These are phyloP conservation scores for Trypanosoma conorhini DNA, from an alignment of 208 protist genomes.

Conservation along the genomic window DNA sequence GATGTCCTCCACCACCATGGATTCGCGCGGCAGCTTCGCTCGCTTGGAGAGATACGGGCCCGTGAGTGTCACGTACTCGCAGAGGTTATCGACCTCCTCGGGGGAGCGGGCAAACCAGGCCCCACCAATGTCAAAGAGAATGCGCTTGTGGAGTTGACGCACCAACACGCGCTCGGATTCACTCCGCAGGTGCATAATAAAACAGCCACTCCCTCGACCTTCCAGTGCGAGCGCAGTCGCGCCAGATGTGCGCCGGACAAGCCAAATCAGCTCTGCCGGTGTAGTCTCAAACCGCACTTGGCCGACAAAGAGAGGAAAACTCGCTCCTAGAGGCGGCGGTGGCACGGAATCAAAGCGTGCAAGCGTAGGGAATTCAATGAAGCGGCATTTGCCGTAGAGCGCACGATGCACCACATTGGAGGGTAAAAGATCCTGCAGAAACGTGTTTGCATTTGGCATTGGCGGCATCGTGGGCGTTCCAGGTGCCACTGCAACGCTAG, in stretches of 20 bases:
- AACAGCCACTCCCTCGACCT: constrained; percentile 74
- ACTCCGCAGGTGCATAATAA: constrained; percentile 68
- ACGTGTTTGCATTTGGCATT: too few species aligned
- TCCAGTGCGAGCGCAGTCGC: constrained; percentile 63
- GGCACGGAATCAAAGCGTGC: constrained; percentile 19
- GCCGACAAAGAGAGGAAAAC: constrained; percentile 70
- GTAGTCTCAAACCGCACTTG: constrained; percentile 87
- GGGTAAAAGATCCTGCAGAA: constrained; percentile 32
- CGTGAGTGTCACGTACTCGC: constrained; percentile 76
- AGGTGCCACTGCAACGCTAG: not conserved
- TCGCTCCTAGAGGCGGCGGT: constrained; percentile 15
- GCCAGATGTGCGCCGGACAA: constrained; percentile 70
- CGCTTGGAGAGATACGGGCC: constrained; percentile 56
- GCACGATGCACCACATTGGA: constrained; percentile 58
- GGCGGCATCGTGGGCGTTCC: not conserved
- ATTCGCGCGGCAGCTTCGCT: constrained; percentile 68
- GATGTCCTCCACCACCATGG: constrained; percentile 85
- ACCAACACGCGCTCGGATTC: constrained; percentile 62
- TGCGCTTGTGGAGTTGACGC: constrained; percentile 74
- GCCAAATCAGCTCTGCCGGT: constrained; percentile 67
- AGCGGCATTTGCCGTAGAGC: constrained; percentile 67
- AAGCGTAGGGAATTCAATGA: constrained; percentile 63
- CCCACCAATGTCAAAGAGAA: constrained; percentile 81
- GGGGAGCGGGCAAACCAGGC: constrained; percentile 74
- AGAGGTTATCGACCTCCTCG: constrained; percentile 74